Percentiles rank a stretch among this genome's conserved stretches.
phyloP scores from a whole-genome alignment of 1,284 basidiomycete genomes.

The Tylopilus sp. region DNA sequence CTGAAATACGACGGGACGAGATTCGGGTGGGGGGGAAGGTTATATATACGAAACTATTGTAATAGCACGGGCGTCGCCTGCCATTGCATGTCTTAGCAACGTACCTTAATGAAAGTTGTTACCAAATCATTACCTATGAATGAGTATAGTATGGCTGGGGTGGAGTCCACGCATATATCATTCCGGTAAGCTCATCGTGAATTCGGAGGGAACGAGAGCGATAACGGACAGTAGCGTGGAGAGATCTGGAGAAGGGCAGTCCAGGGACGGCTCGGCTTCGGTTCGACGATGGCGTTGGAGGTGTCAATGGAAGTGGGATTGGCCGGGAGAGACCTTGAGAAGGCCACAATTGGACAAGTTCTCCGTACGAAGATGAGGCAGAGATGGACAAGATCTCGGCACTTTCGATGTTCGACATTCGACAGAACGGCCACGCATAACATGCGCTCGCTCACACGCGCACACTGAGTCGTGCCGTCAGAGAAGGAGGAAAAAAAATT shows the following conservation, averaged over 20 bases:
- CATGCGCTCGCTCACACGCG: constrained; percentile 17
- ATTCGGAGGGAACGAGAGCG: constrained; percentile 31
- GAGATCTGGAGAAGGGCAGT: constrained; percentile 28
- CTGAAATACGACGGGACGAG: constrained; percentile 10
- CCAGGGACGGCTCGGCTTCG: constrained; percentile 22
- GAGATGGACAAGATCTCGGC: constrained; percentile 22
- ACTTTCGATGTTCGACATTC: constrained; percentile 14
- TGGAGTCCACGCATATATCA: constrained; percentile 32
- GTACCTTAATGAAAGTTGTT: constrained; percentile 37
- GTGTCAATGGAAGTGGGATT: constrained; percentile 32
- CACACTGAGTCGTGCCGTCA: constrained; percentile 29
- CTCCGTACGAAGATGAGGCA: constrained; percentile 24
- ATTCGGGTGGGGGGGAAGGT: constrained; percentile 15
- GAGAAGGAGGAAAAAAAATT: constrained; percentile 11
- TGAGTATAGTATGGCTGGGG: constrained; percentile 32
- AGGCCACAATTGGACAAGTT: constrained; percentile 24
- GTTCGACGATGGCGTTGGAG: constrained; percentile 33
- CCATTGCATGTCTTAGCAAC: constrained; percentile 35
- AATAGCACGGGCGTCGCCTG: constrained; percentile 35
- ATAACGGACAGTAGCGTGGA: constrained; percentile 26
- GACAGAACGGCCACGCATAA: constrained; percentile 14
- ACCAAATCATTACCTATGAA: constrained; percentile 37
- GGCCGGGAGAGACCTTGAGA: constrained; percentile 29
- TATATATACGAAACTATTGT: constrained; percentile 35
- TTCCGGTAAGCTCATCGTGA: constrained; percentile 33